Evolutionary conservation across 495 filamentous ascomycete species (phyloP), one percentile per base, ranked within the genome.

Genomic region (Tuber microsphaerosporum): DNA sequence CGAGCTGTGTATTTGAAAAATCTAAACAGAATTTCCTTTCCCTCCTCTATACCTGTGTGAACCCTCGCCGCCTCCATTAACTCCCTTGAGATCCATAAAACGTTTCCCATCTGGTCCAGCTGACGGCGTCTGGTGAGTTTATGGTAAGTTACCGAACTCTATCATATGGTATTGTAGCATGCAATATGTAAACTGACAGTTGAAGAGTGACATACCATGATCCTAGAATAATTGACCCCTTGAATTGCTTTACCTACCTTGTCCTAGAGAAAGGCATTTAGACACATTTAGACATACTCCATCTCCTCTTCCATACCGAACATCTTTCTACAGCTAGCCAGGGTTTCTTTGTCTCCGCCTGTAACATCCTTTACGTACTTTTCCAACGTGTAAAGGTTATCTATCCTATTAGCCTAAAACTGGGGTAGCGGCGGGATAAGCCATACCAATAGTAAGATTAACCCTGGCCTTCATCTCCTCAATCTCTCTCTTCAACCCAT

Each of bases 321-420:
- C 65, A 85, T 83, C 70, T 85, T 85, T 84, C 87, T 87, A 19
- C 92, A 80, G n/a, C 81, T 81, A 4, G 84, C 82, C 48, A 91
- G 80, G 46, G 85, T 77, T 76, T 88, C 87, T 74, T 85, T 83
- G 83, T 92, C 89, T 10, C 85, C 86, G 17, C 85, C 85, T 0
- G 84, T 84, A 74, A 88, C 74, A 39, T 86, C 85, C 72, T 83
- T 84, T 71, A 92, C 74, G 81, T 89, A 91, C 37, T 86, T 85
- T 77, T 92, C 92, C 82, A 92, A 84, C 34, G 86, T 82, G 77
- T 88, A 88, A 75, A 92, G 88, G 74, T 92, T 91, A 70, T 92
- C 89, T 69, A 89, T 88, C 85, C 86, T 4, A 89, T 14, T n/a
- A 44, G 44, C 37, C 48, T 16, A 43, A 46, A 74, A 17, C 44